Evolutionary conservation across 2,329 filamentous ascomycete species (phyloP).

Genomic region (Eurotiales sp.): DNA sequence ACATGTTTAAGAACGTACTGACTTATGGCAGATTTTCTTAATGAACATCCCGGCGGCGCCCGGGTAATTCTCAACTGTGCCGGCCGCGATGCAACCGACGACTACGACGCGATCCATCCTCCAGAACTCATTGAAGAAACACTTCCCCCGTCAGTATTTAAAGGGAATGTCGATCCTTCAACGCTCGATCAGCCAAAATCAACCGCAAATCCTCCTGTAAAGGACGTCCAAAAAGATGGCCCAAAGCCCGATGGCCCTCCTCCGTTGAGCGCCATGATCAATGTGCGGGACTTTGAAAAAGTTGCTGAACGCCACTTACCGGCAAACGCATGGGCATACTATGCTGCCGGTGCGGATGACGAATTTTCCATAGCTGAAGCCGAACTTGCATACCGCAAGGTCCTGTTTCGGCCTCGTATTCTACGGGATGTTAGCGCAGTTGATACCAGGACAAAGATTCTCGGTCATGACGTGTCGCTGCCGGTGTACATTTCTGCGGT

Average conservation of each 20-base stretch:
- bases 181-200: constrained; percentile 19
- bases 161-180: constrained; percentile 18
- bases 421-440: constrained; percentile 38
- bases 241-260: constrained; percentile 23
- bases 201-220: not conserved
- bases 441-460: constrained; percentile 32
- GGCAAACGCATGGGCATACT: constrained; percentile 37
- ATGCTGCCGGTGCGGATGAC: constrained; percentile 50
- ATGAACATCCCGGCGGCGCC: constrained; percentile 31
- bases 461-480: constrained; percentile 30
- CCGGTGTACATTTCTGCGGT: constrained; percentile 42
- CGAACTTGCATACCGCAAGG: constrained; percentile 39
- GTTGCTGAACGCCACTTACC: constrained; percentile 29
- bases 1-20: not conserved
- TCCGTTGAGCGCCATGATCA: constrained; percentile 30
- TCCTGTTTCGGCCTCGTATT: constrained; percentile 47
- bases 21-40: constrained; percentile 26
- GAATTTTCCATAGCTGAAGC: constrained; percentile 46
- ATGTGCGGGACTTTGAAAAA: constrained; percentile 37
- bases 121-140: constrained; percentile 27
- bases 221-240: not conserved
- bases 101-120: constrained; percentile 34
- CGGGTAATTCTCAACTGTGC: constrained; percentile 31
- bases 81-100: constrained; percentile 33
- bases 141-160: constrained; percentile 22